phyloP scores from a whole-genome alignment of 2,329 filamentous ascomycete genomes.

The Colletotrichum coccodes region DNA sequence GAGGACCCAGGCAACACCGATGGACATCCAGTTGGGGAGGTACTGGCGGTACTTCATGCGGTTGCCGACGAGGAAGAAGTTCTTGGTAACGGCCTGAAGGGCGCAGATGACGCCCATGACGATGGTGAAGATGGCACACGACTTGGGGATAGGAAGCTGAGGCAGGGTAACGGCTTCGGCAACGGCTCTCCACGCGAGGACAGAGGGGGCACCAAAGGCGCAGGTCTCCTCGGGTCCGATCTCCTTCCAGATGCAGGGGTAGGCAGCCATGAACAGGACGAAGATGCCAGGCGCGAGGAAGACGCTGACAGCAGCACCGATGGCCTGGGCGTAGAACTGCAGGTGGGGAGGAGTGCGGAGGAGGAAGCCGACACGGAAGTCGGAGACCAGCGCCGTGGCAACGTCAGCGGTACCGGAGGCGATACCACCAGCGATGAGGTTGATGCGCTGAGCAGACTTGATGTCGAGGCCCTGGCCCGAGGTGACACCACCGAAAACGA shows the following conservation, averaged over 20 bases:
- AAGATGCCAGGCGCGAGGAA: slow-evolving; percentile 76
- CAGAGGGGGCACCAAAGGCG: slow-evolving; percentile 70
- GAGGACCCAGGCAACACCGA: slow-evolving; percentile 69
- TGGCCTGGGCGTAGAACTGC: slow-evolving; percentile 73
- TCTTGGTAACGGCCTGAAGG: slow-evolving; percentile 62
- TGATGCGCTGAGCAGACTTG: slow-evolving; percentile 66
- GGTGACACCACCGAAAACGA: slow-evolving; percentile 74
- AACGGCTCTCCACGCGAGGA: slow-evolving; percentile 73
- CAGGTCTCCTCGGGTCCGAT: slow-evolving; percentile 54
- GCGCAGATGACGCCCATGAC: slow-evolving; percentile 61
- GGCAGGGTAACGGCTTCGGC: slow-evolving; percentile 69
- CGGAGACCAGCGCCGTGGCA: slow-evolving; percentile 63
- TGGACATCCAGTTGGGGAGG: slow-evolving; percentile 71
- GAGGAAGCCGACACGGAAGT: slow-evolving; percentile 76
- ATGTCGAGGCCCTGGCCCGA: slow-evolving; percentile 60
- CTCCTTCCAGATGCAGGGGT: slow-evolving; percentile 71
- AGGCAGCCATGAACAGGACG: slow-evolving; percentile 74
- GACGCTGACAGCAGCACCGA: slow-evolving; percentile 71
- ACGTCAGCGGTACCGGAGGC: slow-evolving; percentile 66
- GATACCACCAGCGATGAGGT: slow-evolving; percentile 70
- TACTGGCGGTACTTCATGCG: slow-evolving; percentile 65
- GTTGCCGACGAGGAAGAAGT: slow-evolving; percentile 62
- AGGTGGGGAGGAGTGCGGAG: slow-evolving; percentile 71
- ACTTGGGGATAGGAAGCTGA: slow-evolving; percentile 63
- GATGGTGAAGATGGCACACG: slow-evolving; percentile 66